These are phyloP conservation scores for Boletus fagicola DNA, from an alignment of 768 basidiomycete genomes.

Conservation along the genomic window DNA sequence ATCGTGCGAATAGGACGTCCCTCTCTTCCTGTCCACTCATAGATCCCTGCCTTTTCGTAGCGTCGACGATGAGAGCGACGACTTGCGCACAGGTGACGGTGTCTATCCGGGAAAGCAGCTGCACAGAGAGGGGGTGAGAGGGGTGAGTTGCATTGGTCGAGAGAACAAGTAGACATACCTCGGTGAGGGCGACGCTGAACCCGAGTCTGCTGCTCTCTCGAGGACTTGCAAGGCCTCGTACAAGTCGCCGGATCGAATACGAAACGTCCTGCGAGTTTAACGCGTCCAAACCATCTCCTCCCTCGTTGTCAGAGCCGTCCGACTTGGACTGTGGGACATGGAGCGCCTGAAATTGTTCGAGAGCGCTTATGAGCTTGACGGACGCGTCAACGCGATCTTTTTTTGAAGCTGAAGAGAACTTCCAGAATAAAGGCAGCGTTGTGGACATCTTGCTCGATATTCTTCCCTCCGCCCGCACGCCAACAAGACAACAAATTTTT, in stretches of 20 bases:
- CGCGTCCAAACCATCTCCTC: slow-evolving; percentile 55
- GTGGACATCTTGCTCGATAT: slow-evolving; percentile 60
- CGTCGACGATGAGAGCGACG: slow-evolving; percentile 67
- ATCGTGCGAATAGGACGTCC: slow-evolving; percentile 85
- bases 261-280: slow-evolving; percentile 88
- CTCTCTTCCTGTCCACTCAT: slow-evolving; percentile 92
- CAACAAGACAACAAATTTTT: slow-evolving; percentile 11
- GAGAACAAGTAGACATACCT: slow-evolving; percentile 52
- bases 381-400: slow-evolving; percentile 83
- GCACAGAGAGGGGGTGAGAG: neutral
- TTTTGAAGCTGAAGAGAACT: slow-evolving; percentile 79
- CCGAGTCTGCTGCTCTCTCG: slow-evolving; percentile 92
- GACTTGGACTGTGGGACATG: slow-evolving; percentile 49
- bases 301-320: slow-evolving; percentile 41
- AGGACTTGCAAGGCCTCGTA: slow-evolving; percentile 87
- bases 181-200: slow-evolving; percentile 93
- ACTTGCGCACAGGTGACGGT: slow-evolving; percentile 80
- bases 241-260: slow-evolving; percentile 84
- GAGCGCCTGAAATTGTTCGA: slow-evolving; percentile 82
- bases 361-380: slow-evolving; percentile 72
- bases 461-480: neutral
- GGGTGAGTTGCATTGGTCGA: slow-evolving; percentile 4
- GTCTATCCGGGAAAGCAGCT: slow-evolving; percentile 78
- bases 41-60: slow-evolving; percentile 67
- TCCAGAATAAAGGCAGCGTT: slow-evolving; percentile 92